Evolutionary conservation across 768 basidiomycete genomes (phyloP).

Genomic region (Tylopilus plumbeoviolaceoides): DNA sequence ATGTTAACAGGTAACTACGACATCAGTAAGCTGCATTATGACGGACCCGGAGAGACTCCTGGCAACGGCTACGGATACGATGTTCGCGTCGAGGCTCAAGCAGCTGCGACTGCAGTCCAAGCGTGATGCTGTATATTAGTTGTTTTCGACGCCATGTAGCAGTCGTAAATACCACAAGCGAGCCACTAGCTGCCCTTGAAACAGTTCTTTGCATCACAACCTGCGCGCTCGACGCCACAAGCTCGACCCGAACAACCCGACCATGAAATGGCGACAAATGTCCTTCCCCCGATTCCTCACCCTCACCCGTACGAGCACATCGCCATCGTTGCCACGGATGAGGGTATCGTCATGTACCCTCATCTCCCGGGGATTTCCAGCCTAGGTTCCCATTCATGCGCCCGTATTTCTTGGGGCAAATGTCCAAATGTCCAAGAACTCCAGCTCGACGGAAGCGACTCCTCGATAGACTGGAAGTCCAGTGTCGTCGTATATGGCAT

Average conservation of each 20-base stretch:
- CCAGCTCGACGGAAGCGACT: conserved; percentile 28
- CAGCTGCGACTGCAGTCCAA: conserved; percentile 32
- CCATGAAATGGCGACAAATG: conserved; percentile 7
- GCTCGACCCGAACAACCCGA: background rate
- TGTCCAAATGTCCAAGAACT: conserved; percentile 50
- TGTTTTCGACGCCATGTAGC: conserved; percentile 5
- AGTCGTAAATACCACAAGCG: background rate
- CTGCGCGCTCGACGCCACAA: conserved; percentile 7
- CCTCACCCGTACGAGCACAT: conserved; percentile 70
- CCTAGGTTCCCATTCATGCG: conserved; percentile 29
- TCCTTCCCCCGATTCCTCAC: conserved; percentile 68
- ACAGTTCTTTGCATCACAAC: conserved; percentile 25
- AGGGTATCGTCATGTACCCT: conserved; percentile 67
- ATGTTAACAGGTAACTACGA: conserved; percentile 79
- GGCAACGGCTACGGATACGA: conserved; percentile 84
- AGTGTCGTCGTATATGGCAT: conserved; percentile 69
- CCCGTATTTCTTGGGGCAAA: conserved; percentile 63
- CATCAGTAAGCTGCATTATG: conserved; percentile 85
- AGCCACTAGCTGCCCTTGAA: conserved; percentile 24
- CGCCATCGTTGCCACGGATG: conserved; percentile 51
- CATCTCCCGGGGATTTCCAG: conserved; percentile 33
- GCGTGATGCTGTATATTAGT: conserved; percentile 26
- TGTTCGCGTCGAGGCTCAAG: conserved; percentile 56
- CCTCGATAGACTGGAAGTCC: conserved; percentile 49
- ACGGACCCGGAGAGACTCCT: conserved; percentile 69